Conservation (phyloP, 768 basidiomycete species). For the Agrocybe chaxingu region DNA sequence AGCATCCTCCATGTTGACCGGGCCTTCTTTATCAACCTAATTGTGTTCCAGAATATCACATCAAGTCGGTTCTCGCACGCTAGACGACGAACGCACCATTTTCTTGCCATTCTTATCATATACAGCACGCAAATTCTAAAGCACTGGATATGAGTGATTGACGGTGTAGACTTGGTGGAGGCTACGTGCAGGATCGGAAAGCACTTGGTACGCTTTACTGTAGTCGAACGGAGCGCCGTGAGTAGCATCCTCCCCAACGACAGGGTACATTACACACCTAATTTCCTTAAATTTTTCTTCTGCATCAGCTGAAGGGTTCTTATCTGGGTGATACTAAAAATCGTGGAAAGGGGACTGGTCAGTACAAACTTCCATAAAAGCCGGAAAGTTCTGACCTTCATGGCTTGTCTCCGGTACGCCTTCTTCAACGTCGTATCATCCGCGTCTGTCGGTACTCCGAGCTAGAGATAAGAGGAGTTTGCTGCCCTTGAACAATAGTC, state of each 20-base stretch:
- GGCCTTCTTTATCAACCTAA: slow-evolving; percentile 77
- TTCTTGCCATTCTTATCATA: slow-evolving; percentile 96
- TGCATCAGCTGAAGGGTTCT: slow-evolving; percentile 89
- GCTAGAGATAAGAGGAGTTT: slow-evolving; percentile 33
- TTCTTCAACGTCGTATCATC: slow-evolving; percentile 87
- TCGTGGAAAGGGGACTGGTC: not conserved
- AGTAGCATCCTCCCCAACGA: not conserved
- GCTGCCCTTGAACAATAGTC: not conserved
- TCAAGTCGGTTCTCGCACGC: not conserved
- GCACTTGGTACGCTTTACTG: slow-evolving; percentile 94
- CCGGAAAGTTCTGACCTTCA: slow-evolving; percentile 58
- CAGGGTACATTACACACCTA: slow-evolving; percentile 46
- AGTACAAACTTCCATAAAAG: not conserved
- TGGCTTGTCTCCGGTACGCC: slow-evolving; percentile 91
- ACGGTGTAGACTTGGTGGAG: not conserved
- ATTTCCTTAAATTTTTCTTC: slow-evolving; percentile 97
- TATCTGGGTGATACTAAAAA: slow-evolving; percentile 87
- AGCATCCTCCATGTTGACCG: slow-evolving; percentile 81
- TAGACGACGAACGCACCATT: slow-evolving; percentile 48
- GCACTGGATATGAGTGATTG: slow-evolving; percentile 3
- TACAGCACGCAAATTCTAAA: slow-evolving; percentile 75
- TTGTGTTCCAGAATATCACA: not conserved
- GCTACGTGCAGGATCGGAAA: slow-evolving; percentile 71
- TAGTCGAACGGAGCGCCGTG: slow-evolving; percentile 3
- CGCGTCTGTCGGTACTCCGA: slow-evolving; percentile 69